These are phyloP conservation scores for Boeremia exigua DNA, from an alignment of 2,329 filamentous ascomycete genomes.

Conservation along the genomic window DNA sequence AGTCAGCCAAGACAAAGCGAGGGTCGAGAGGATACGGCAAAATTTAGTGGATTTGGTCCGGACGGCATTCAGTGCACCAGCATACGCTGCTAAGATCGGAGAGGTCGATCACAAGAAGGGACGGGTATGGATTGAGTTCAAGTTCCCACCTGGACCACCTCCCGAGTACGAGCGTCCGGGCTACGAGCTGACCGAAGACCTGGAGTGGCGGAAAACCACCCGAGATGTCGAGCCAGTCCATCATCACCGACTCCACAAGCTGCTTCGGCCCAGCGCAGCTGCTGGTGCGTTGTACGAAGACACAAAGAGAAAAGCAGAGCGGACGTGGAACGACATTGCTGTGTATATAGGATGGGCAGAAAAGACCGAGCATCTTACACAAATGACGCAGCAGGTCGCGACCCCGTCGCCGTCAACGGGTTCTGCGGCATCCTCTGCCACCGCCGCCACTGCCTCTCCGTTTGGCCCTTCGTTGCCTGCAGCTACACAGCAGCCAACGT, in stretches of 20 bases:
- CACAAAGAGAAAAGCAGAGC: slow-evolving; percentile 25
- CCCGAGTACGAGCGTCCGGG: slow-evolving; percentile 57
- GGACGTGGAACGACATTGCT: slow-evolving; percentile 32
- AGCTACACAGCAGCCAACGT: slow-evolving; percentile 22
- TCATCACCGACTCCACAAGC: slow-evolving; percentile 45
- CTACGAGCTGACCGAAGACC: slow-evolving; percentile 48
- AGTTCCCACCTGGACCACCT: slow-evolving; percentile 57
- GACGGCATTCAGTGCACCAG: slow-evolving; percentile 13
- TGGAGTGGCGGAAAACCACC: slow-evolving; percentile 41
- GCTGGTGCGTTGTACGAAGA: slow-evolving; percentile 34
- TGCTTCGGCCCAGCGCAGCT: slow-evolving; percentile 30
- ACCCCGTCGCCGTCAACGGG: slow-evolving; percentile 14
- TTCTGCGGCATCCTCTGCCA: slow-evolving; percentile 3
- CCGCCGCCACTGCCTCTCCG: slow-evolving; percentile 13
- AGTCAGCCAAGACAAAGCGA: slow-evolving; percentile 51
- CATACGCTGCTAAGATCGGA: slow-evolving; percentile 35
- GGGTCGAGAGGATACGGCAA: slow-evolving; percentile 48
- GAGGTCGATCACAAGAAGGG: slow-evolving; percentile 49
- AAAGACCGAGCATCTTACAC: slow-evolving; percentile 18
- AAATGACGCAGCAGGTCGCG: slow-evolving; percentile 18
- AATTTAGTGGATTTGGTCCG: slow-evolving; percentile 49
- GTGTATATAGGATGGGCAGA: slow-evolving; percentile 35
- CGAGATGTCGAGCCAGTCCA: slow-evolving; percentile 40
- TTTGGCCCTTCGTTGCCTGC: slow-evolving; percentile 20
- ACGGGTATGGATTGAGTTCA: slow-evolving; percentile 56